phyloP scores from a whole-genome alignment of 164 flowering plant genomes.

The Piper longum region DNA sequence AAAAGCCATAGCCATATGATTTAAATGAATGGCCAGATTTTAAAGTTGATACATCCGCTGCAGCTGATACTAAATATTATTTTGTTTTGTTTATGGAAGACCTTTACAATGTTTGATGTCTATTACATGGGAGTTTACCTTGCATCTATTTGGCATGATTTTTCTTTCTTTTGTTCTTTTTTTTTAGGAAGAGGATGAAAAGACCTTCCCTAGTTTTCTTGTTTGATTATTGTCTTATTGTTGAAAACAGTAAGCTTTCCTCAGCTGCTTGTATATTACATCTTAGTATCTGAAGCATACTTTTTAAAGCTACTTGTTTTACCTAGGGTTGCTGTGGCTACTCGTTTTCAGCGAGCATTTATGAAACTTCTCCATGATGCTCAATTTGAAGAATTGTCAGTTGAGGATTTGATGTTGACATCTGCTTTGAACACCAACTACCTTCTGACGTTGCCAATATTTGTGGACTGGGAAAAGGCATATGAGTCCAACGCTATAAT shows the following conservation, averaged over 20 bases:
- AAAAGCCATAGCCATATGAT: no score
- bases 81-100: no score
- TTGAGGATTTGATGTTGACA: constrained; percentile 64
- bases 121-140: not conserved
- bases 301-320: not conserved
- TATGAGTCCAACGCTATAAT: constrained; percentile 80
- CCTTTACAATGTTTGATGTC: no score
- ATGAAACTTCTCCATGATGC: constrained; percentile 70
- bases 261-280: not conserved
- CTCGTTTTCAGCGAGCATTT: constrained; percentile 81
- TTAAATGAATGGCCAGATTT: no score
- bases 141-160: not conserved
- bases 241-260: no score
- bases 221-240: no score
- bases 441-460: constrained; percentile 82
- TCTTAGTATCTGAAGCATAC: not conserved
- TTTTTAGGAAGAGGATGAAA: not conserved
- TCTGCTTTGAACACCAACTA: constrained; percentile 87
- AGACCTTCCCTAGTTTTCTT: not conserved
- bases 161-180: not conserved
- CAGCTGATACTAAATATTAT: no score
- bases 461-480: constrained; percentile 92
- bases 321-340: constrained; percentile 47
- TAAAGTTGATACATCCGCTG: no score
- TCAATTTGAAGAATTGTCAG: constrained; percentile 89